phyloP scores from a whole-genome alignment of 139 green algal genomes.

The Auxenochlorella pyrenoidosa region DNA sequence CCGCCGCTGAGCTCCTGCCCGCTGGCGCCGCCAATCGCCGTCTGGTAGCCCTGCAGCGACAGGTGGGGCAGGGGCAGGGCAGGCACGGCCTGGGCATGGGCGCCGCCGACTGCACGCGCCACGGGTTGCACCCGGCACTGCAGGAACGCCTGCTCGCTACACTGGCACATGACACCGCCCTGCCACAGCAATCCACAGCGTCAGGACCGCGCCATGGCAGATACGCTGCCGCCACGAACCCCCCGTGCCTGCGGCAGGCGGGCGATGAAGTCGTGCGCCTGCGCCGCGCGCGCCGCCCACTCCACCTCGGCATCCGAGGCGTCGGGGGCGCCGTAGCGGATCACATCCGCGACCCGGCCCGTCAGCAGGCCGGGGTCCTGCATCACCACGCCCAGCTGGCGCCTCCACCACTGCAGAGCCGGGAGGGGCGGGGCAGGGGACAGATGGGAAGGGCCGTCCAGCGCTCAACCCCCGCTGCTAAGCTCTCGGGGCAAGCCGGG shows the following conservation, averaged over 20 bases:
- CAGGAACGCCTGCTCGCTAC: too few species aligned
- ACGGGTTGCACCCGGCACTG: too few species aligned
- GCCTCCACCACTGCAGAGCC: slow-evolving; percentile 53
- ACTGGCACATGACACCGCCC: too few species aligned
- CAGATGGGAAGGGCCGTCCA: not conserved
- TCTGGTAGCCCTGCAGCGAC: slow-evolving; percentile 45
- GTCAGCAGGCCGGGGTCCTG: slow-evolving; percentile 70
- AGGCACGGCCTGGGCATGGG: not conserved
- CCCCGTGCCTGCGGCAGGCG: slow-evolving; percentile 16
- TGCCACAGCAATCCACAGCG: too few species aligned
- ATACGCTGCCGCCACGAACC: too few species aligned
- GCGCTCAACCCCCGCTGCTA: too few species aligned
- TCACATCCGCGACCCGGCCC: slow-evolving; percentile 63
- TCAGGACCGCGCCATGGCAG: too few species aligned
- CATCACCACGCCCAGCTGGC: slow-evolving; percentile 67
- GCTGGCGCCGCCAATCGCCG: slow-evolving; percentile 34
- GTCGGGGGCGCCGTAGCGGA: slow-evolving; percentile 48
- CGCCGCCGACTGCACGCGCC: too few species aligned
- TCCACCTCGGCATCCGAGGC: slow-evolving; percentile 53
- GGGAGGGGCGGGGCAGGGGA: not conserved
- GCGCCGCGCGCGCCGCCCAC: slow-evolving; percentile 59
- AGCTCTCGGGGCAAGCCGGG: too few species aligned
- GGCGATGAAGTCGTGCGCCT: slow-evolving; percentile 71
- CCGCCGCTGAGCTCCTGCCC: slow-evolving; percentile 57
- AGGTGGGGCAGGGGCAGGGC: not conserved